Conservation (phyloP, 352 stramenopile genomes). For the Elongisporangium anandrum region DNA sequence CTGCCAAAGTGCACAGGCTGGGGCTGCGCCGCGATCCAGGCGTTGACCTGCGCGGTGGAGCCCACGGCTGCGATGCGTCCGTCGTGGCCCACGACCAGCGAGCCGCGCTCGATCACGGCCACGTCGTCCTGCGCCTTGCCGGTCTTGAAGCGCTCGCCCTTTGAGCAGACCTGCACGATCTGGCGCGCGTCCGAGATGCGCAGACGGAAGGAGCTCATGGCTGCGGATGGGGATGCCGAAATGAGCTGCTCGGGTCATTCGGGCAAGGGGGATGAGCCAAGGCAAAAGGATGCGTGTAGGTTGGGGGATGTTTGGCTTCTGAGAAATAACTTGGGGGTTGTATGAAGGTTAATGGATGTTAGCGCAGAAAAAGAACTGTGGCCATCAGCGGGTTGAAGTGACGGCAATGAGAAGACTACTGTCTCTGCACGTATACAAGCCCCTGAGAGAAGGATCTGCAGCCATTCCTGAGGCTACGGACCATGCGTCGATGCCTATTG, state of each 20-base stretch:
- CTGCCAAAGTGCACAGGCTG: slow-evolving; percentile 68
- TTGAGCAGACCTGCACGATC: slow-evolving; percentile 69
- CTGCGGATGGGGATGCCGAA: not conserved
- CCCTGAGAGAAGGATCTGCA: too few relatives aligned
- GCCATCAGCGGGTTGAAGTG: not conserved
- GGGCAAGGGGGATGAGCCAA: not conserved
- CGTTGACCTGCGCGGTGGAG: slow-evolving; percentile 42
- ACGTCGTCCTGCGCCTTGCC: slow-evolving; percentile 59
- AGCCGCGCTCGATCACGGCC: slow-evolving; percentile 51
- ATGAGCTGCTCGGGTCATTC: not conserved
- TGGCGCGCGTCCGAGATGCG: slow-evolving; percentile 57
- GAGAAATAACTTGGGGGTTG: not conserved
- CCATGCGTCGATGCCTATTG: too few relatives aligned
- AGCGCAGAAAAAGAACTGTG: not conserved
- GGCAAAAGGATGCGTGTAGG: not conserved
- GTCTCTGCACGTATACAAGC: not conserved
- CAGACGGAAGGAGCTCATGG: slow-evolving; percentile 72
- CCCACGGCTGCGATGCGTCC: slow-evolving; percentile 67
- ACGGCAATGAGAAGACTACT: not conserved
- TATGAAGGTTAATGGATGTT: not conserved
- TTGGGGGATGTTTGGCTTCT: not conserved
- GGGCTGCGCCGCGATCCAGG: slow-evolving; percentile 47
- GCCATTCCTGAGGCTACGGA: too few relatives aligned
- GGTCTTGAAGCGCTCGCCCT: slow-evolving; percentile 60
- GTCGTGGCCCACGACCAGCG: slow-evolving; percentile 45